These are phyloP conservation scores for Cryptococcus sp. DNA, from an alignment of 1,284 basidiomycete species.

Conservation along the genomic window DNA sequence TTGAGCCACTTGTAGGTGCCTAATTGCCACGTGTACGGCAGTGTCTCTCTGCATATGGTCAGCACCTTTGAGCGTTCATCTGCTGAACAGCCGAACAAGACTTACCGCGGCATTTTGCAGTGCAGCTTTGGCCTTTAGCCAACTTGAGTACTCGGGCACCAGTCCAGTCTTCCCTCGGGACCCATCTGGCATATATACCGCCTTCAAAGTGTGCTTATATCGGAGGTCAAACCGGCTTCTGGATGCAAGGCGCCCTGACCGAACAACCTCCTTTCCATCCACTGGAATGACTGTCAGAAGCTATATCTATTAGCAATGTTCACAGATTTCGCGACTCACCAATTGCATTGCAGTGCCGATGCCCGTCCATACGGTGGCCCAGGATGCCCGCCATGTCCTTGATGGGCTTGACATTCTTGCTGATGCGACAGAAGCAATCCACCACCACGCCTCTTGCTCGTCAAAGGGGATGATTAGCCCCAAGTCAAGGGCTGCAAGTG, in stretches of 20 bases:
- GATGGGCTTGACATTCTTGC: background rate
- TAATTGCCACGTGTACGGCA: background rate
- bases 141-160: slow-evolving; percentile 7
- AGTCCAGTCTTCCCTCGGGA: slow-evolving; percentile 1
- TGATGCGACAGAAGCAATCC: slow-evolving; percentile 21
- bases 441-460: slow-evolving; percentile 38
- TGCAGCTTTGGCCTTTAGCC: background rate
- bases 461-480: slow-evolving; percentile 25
- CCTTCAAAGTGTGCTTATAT: slow-evolving; percentile 26
- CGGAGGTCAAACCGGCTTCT: slow-evolving; percentile 18
- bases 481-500: slow-evolving; percentile 24
- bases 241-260: background rate
- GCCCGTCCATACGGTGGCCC: slow-evolving; percentile 24
- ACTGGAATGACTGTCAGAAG: slow-evolving; percentile 15
- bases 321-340: slow-evolving; percentile 22
- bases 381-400: slow-evolving; percentile 21
- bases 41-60: background rate
- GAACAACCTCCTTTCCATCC: background rate
- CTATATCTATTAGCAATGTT: slow-evolving; percentile 3
- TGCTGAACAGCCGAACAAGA: background rate
- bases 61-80: background rate
- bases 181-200: slow-evolving; percentile 6
- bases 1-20: background rate
- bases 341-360: slow-evolving; percentile 26
- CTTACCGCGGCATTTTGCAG: slow-evolving; percentile 1